Evolutionary conservation across 768 basidiomycete species (phyloP), one percentile per base, ranked within the genome.

Genomic region (Postia placenta): DNA sequence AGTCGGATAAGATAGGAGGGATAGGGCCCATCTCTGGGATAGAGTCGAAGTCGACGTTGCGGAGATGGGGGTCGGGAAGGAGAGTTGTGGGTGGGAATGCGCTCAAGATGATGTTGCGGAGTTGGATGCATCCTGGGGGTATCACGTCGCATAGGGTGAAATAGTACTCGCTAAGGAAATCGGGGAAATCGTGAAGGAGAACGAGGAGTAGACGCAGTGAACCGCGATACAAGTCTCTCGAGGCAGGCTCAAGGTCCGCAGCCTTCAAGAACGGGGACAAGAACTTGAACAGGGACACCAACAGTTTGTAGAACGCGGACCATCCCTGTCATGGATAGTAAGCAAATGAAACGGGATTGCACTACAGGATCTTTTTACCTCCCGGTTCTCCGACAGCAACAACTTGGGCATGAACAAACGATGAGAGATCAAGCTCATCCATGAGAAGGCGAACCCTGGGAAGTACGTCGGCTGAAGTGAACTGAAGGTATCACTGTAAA

Each of bases 371-470:
- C 14, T 20, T 54, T 69, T 49, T 54, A 88, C 86, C 75, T 95
- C 94, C 44, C 92, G 82, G 63, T 92, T 90, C 63, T 91, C 84
- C 19, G 88, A 83, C 33, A 87, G 68, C 30, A 98, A 74, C 40
- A 99, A 67, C 65, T 96, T 95, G 12, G 96, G 94, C 92, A 99
- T 94, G 78, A 98, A 96, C 50, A 92, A 72, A 47, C 95, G 78
- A 68, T 98, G 96, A 20, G 96, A 97, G 61, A 99, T 84, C 39
- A 98, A 75, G 55, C 87, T 87, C 77, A 97, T 84, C 95, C 95
- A 99, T 14, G 93, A 95, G 69, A 98, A 99, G 1, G 94, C 88
- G 66, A 99, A 99, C 7, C 93, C 91, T 15, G 96, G 96, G 73
- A 97, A 98, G 68, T 91, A 92, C 4, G 85, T 86, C 6, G 96